A percentile compares a stretch with the other conserved stretches of the same genome.
phyloP scores from a whole-genome alignment of 2,329 filamentous ascomycete genomes.

The Stachybotrys echinatus region DNA sequence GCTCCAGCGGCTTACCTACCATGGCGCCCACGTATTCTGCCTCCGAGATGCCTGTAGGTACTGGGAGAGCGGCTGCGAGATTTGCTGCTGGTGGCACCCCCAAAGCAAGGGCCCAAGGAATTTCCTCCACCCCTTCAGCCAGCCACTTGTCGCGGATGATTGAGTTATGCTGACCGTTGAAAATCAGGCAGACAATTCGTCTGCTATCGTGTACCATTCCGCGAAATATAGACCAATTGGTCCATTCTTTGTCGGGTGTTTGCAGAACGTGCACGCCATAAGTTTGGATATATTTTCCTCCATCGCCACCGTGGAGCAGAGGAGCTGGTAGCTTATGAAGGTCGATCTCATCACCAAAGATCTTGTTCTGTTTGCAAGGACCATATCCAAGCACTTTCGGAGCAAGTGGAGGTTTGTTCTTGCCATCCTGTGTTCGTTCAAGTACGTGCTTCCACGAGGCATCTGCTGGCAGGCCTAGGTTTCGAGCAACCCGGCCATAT shows the following conservation, averaged over 20 bases:
- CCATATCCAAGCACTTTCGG: slow-evolving; percentile 29
- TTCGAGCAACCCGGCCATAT: slow-evolving; percentile 35
- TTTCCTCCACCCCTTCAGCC: slow-evolving; percentile 26
- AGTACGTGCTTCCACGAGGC: slow-evolving; percentile 24
- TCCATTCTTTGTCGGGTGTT: slow-evolving; percentile 39
- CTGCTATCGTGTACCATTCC: slow-evolving; percentile 41
- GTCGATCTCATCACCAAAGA: slow-evolving; percentile 34
- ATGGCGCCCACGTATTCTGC: slow-evolving; percentile 42
- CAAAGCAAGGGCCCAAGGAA: slow-evolving; percentile 38
- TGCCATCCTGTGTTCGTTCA: slow-evolving; percentile 31
- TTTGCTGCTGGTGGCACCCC: slow-evolving; percentile 46
- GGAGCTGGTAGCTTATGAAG: slow-evolving; percentile 36
- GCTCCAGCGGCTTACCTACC: slow-evolving; percentile 34
- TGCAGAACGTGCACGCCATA: slow-evolving; percentile 43
- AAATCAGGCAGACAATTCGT: slow-evolving; percentile 34
- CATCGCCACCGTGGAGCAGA: slow-evolving; percentile 36
- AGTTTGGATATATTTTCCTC: slow-evolving; percentile 45
- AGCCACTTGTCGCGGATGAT: slow-evolving; percentile 41
- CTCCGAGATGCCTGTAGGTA: slow-evolving; percentile 43
- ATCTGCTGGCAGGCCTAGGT: slow-evolving; percentile 32
- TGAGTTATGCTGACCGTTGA: slow-evolving; percentile 38
- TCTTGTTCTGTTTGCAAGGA: slow-evolving; percentile 35
- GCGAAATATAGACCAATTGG: slow-evolving; percentile 38
- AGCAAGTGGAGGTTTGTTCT: slow-evolving; percentile 21
- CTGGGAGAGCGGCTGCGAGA: slow-evolving; percentile 42